Evolutionary conservation across 1,284 basidiomycete species (phyloP).

Genomic region (Cryptococcus sp.): DNA sequence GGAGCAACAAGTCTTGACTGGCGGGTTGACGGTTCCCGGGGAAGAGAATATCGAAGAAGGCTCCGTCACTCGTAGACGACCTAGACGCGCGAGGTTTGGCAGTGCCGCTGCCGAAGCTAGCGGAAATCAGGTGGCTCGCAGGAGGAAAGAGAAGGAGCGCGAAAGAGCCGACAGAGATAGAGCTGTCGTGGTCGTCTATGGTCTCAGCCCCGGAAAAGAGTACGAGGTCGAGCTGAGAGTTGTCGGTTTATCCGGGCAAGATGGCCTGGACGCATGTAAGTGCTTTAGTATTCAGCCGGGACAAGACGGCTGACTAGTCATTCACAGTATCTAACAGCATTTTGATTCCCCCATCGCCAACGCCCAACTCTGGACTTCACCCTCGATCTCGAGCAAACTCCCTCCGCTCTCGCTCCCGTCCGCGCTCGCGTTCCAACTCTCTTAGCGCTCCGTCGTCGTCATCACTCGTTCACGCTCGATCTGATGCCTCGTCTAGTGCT

Average conservation of each 20-base stretch:
- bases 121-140: slow-evolving; percentile 9
- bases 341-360: slow-evolving; percentile 42
- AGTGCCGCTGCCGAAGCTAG: slow-evolving; percentile 23
- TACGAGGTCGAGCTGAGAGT: slow-evolving; percentile 53
- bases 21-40: slow-evolving; percentile 6
- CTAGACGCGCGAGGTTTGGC: slow-evolving; percentile 31
- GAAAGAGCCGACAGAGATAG: slow-evolving; percentile 40
- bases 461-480: slow-evolving; percentile 7
- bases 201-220: slow-evolving; percentile 49
- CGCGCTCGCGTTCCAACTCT: slow-evolving; percentile 51
- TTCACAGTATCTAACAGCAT: slow-evolving; percentile 39
- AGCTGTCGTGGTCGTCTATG: slow-evolving; percentile 52
- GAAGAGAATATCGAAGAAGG: slow-evolving; percentile 27
- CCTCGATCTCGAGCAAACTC: slow-evolving; percentile 51
- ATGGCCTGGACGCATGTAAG: slow-evolving; percentile 23
- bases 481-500: slow-evolving; percentile 7
- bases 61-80: slow-evolving; percentile 27
- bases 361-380: slow-evolving; percentile 24
- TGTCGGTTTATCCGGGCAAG: slow-evolving; percentile 39
- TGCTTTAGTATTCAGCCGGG: slow-evolving; percentile 23
- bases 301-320: slow-evolving; percentile 3
- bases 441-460: slow-evolving; percentile 24
- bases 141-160: slow-evolving; percentile 19
- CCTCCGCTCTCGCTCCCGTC: slow-evolving; percentile 45
- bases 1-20: background rate